Conservation (phyloP, 2,329 filamentous ascomycete genomes). For the Westerdykella sp. region DNA sequence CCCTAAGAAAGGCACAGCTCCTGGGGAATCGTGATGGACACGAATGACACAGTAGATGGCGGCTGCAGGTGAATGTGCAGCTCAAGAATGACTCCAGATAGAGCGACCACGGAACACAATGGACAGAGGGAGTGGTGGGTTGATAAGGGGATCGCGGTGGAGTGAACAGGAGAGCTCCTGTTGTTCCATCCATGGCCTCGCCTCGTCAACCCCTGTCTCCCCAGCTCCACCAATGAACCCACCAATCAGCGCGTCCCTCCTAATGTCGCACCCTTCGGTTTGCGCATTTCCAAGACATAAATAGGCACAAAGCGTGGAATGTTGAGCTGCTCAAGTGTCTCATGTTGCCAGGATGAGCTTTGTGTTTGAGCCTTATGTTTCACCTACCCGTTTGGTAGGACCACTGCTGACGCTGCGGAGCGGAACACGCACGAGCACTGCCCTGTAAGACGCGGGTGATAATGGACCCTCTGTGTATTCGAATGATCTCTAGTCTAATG, state of each 20-base stretch:
- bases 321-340: too few species aligned
- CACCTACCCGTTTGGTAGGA: slow-evolving; percentile 1
- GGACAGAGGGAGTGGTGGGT: background rate
- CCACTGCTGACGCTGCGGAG: too few species aligned
- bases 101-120: background rate
- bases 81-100: background rate
- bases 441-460: too few species aligned
- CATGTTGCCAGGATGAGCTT: too few species aligned
- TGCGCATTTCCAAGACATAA: slow-evolving; percentile 12
- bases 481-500: too few species aligned
- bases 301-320: slow-evolving; percentile 11
- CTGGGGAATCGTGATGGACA: background rate
- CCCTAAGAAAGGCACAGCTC: background rate
- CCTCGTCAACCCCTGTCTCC: slow-evolving; percentile 1
- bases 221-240: slow-evolving; percentile 2
- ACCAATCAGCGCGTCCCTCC: slow-evolving; percentile 14
- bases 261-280: slow-evolving; percentile 3
- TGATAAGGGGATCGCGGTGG: slow-evolving; percentile 5
- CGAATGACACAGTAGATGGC: background rate
- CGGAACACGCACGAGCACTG: too few species aligned
- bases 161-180: slow-evolving; percentile 9
- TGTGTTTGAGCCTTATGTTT: slow-evolving; percentile 14
- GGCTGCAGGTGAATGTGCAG: background rate
- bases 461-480: too few species aligned
- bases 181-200: too few species aligned